Base-by-base conservation (phyloP, 805 yeast genomes). In the Saturnispora silvae region DNA sequence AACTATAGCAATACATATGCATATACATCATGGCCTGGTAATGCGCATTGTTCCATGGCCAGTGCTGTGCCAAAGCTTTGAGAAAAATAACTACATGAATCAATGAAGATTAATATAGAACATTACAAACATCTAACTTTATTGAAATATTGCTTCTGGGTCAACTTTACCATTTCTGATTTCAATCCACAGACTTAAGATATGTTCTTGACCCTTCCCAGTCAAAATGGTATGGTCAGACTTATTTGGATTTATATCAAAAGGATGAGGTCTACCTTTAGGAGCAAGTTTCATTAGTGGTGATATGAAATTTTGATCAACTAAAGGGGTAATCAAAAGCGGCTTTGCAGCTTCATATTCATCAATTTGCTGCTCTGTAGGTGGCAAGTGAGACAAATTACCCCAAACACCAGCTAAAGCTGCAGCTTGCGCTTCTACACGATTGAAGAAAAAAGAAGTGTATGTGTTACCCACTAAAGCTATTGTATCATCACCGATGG, bases 321-420 rank as follows among this genome's bases (percentile, higher is more conserved):
- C 37, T 19, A 37, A 37, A 11, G 40, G 40, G 1, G 35, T 32
- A 9, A 28, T 31, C 8, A 37, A 16, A 16, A 28, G 13, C 5
- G 34, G n/a, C 7, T 36, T 31, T 6, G 40, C 23, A 4, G 34
- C 23, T 15, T 28, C 33, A 28, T 65, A 60, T 4, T 45, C 40
- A 5, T 37, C 33, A 5, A n/a, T 11, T 47, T 68, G 72, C 19
- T 65, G 70, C 16, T 57, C 60, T 15, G 45, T 45, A 1, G 63
- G 31, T 1, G 77, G 77, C 16, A 70, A 48, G 4, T 43, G 15
- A n/a, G 49, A 52, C 20, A 51, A 51, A n/a, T 61, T 61, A 3
- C 70, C 56, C 75, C 76, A 72, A 7, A 70, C 65, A 4, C 77
- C 77, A 14, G 73, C 72, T 27, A 72, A 49, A 1, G 76, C 75